A percentile compares a stretch with the other conserved stretches of the same genome.
phyloP scores from a whole-genome alignment of 2,329 filamentous ascomycete genomes.

The Beauveria pseudobassiana region DNA sequence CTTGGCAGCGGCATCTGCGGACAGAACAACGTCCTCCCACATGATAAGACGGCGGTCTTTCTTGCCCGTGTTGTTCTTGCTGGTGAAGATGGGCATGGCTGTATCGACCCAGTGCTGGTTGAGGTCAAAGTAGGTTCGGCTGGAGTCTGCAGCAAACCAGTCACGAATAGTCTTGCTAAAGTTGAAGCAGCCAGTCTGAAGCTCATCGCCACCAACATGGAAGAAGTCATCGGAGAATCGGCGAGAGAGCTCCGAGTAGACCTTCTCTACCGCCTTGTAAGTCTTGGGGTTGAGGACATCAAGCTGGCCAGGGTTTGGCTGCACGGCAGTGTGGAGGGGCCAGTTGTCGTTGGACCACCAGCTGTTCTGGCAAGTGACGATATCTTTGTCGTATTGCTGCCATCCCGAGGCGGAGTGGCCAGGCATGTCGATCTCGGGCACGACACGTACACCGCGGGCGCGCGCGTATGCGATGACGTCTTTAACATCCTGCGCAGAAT shows the following conservation, averaged over 20 bases:
- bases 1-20: conserved; percentile 33
- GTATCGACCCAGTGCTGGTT: conserved; percentile 47
- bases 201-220: conserved; percentile 49
- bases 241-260: conserved; percentile 44
- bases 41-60: conserved; percentile 45
- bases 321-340: conserved; percentile 43
- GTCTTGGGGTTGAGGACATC: conserved; percentile 49
- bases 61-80: conserved; percentile 15
- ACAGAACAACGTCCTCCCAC: conserved; percentile 48
- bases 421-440: conserved; percentile 57
- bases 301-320: conserved; percentile 50
- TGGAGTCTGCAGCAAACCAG: conserved; percentile 43
- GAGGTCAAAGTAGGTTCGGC: conserved; percentile 39
- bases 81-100: conserved; percentile 40
- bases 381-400: conserved; percentile 47
- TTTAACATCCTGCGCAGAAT: conserved; percentile 33
- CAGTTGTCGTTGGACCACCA: conserved; percentile 56
- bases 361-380: conserved; percentile 47
- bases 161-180: conserved; percentile 40
- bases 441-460: conserved; percentile 48
- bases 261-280: conserved; percentile 44
- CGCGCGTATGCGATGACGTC: conserved; percentile 41
- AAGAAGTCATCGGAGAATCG: conserved; percentile 46
- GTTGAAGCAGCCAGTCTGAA: conserved; percentile 47
- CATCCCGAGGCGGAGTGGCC: conserved; percentile 49